Evolutionary conservation across 257 asterid species (phyloP), one percentile per base, ranked within the genome.

Genomic region (Petunia secreta): DNA sequence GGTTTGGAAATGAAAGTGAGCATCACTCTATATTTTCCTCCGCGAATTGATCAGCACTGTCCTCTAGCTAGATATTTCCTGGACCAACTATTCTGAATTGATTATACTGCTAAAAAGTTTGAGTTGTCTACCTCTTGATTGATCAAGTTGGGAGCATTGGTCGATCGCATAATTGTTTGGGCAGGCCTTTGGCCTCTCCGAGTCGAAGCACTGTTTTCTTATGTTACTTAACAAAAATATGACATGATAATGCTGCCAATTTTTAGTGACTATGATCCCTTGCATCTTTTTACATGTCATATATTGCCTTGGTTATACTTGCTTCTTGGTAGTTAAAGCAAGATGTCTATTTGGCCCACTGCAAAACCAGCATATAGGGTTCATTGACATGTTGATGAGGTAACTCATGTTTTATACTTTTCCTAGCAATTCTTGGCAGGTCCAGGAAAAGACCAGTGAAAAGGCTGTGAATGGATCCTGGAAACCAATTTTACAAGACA

Each of bases 341-440:
- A 25, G 44, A 46, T 53, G 25, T 80, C 80, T 69, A 71, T 63
- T 44, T 80, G 83, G 75, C 75, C 36, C 80, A 73, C 6, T 73
- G 83, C 74, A 62, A 79, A 80, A 73, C 38, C 58, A 14, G 83
- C 48, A 40, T 73, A 75, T 63, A 25, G 75, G 44, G 63, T 81
- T 36, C 65, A 75, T 41, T 67, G 8, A 77, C 77, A 16, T 60
- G 62, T 59, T 36, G 81, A 55, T 3, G 58, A 71, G 74, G 79
- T 63, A 25, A 25, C 58, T 58, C 55, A 53, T 46, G 14, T 50
- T 66, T 60, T 40, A 44, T 46, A 68, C 50, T 65, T 44, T 9
- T 68, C 16, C 9, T 36, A 68, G 76, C 15, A 68, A 16, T 68
- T 65, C 73, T 62, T 66, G 54, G 44, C 75, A 82, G 82, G 75